These are phyloP conservation scores for Iberis pinnata DNA, from an alignment of 345 rosid species.

Conservation along the genomic window DNA sequence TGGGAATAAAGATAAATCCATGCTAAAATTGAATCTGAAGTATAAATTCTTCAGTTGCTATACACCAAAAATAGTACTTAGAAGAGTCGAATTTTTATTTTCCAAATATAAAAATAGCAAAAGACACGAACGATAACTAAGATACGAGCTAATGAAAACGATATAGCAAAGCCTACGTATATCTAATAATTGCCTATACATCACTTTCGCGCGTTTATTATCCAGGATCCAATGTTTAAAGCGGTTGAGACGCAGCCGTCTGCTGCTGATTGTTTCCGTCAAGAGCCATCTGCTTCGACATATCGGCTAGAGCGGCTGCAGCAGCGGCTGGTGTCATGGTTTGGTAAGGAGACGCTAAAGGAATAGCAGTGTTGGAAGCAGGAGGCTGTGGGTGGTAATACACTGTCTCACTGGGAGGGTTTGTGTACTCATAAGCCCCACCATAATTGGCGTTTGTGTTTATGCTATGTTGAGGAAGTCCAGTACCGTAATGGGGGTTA, in stretches of 20 bases:
- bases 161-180: conserved; percentile 12
- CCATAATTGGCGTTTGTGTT: conserved; percentile 28
- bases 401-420: conserved; percentile 43
- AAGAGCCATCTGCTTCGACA: conserved; percentile 44
- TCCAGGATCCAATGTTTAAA: conserved; percentile 9
- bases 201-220: conserved; percentile 12
- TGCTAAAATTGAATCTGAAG: not conserved
- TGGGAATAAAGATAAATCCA: no score
- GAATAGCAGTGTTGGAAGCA: conserved; percentile 20
- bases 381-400: conserved; percentile 47
- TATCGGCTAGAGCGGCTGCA: conserved; percentile 43
- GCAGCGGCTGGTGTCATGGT: conserved; percentile 55
- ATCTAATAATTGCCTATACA: conserved; percentile 13
- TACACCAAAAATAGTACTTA: no score
- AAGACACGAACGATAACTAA: conserved; percentile 6
- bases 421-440: conserved; percentile 36
- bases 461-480: conserved; percentile 34
- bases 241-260: conserved; percentile 32
- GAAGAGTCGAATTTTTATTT: conserved; percentile 1
- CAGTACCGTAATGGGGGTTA: conserved; percentile 34
- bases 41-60: no score
- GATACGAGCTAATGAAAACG: not conserved
- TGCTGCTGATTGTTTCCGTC: conserved; percentile 34
- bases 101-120: not conserved
- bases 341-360: conserved; percentile 54